Evolutionary conservation across 2,329 filamentous ascomycete genomes (phyloP), one percentile per base, ranked within the genome.

Genomic region (Celoporthe dispersa): DNA sequence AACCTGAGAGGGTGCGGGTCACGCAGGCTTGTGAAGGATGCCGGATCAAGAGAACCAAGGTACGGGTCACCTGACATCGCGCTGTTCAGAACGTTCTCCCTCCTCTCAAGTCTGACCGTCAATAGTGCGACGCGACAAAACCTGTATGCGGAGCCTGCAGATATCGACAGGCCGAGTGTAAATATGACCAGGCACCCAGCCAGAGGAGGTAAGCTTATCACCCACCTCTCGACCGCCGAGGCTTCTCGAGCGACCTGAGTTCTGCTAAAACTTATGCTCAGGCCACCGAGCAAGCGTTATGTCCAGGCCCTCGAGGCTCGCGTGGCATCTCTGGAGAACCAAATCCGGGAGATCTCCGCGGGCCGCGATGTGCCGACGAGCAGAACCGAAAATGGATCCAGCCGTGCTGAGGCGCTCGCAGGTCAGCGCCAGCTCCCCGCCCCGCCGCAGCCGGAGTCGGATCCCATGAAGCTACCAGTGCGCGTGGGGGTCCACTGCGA

Each of bases 281-380:
- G 75, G 53, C 74, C 74, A 35, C 75, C 74, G 28, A 76, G 75
- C 59, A 76, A 75, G 61, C 72, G 73, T 62, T 75, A 73, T 31
- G 75, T 76, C 25, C 70, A 76, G 66, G 72, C 74, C 1, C 66
- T 76, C 2, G 68, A 74, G 28, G 73, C 71, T 14, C 67, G 74
- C 1, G 75, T 76, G 7, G 53, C 67, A 4, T 37, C 65, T 3
- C 66, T 75, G 2, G 74, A 75, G 64, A 14, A 48, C 14, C 41
- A 48, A 16, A 16, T 48, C 19, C 12, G 19, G 41, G 41, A 48
- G 41, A 48, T 48, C 14, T 48, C 19, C 11, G 19, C 44, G 0
- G 3, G 44, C 44, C 44, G 44, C 19, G 44, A 48, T n/a, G 12
- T 48, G 19, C 44, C 7, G 4, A 7, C 12, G 44, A 48, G 44